Evolutionary conservation across 2,329 filamentous ascomycete genomes (phyloP), one percentile per base, ranked within the genome.

Genomic region (Neurospora crassa): DNA sequence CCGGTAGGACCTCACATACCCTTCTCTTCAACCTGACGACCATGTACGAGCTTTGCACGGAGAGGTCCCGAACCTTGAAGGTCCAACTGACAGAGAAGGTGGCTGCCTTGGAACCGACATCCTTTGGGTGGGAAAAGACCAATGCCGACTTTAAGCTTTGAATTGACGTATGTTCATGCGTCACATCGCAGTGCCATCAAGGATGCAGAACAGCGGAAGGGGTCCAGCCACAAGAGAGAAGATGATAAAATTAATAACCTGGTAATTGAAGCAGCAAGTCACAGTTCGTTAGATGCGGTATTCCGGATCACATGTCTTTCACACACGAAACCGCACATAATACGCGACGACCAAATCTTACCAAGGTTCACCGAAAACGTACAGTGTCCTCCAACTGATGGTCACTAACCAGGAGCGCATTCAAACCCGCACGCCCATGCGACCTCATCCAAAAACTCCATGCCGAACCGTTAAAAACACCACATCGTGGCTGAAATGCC

Each of bases 11-110:
- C 0, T 97, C 95, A 71, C 90, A 92, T 74, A 92, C 92, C 0
- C 82, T 97, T 2, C 87, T 96, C 0, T 97, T 97, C 81, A 98
- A 98, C 79, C 81, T 99, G 14, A 89, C 90, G 12, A 98, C 95
- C 0, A 88, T 97, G 76, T 98, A 97, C 79, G 96, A 98, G 81
- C 85, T 98, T 8, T 96, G 92, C 78, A 94, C 92, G 0, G 94
- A 98, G 76, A 87, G 88, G 73, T 88, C 92, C 59, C 84, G 88
- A 68, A 86, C 86, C 14, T 81, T 91, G 76, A 98, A 98, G 84
- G 80, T 87, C 40, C 84, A 83, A 37, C 83, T 98, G 20, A 90
- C 91, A 1, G 91, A 93, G 76, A 87, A 85, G 69, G 85, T 96
- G 20, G 90, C 92, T 0, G 82, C 80, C 1, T 84, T 88, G 76